Base-by-base conservation (phyloP, 2,329 filamentous ascomycete genomes). In the Phialemonium atrogriseum region DNA sequence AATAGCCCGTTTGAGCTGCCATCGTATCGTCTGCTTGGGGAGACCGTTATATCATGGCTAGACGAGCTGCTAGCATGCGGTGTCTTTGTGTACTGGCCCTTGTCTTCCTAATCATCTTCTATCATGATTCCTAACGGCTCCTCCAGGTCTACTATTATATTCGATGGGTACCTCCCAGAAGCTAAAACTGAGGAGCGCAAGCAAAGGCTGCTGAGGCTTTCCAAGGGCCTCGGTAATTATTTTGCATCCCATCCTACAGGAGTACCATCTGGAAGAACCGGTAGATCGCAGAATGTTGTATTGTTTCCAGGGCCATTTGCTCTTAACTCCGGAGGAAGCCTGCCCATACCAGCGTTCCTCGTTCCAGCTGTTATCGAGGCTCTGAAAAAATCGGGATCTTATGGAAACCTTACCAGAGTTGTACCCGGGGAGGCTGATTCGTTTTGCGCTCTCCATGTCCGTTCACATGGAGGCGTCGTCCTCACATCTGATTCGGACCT, bases 401-500 rank as follows among this genome's bases (percentile, higher is more conserved):
- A 71, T 39, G 51, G 40, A 5, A 46, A 39, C 37, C 49, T 66
- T 26, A 64, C 61, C 7, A 58, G 64, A 15, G 65, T 91, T 10
- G 80, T 94, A 0, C 77, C 85, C 0, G 87, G 84, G 1, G 89
- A 96, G 56, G 89, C 89, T 2, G 89, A 96, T 50, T 58, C 67
- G 15, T 91, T 76, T 57, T 94, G 87, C 51, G 86, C 85, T 4
- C 58, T 67, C 10, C 66, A 77, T 32, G 67, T 84, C 6, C 64
- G 64, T n/a, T 40, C 59, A 3, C 49, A 64, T 18, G 63, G 68
- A 7, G 74, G 73, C 1, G 60, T 64, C 2, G 68, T 86, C 10
- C 56, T 95, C 6, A 93, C 86, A 0, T 79, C 77, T n/a, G 89
- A 96, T 47, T 93, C 87, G 0, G 89, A 96, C 49, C 66, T 95